Percentiles rank a stretch among this genome's conserved stretches.
phyloP scores from a whole-genome alignment of 768 basidiomycete species.

The Boletus sensibilis region DNA sequence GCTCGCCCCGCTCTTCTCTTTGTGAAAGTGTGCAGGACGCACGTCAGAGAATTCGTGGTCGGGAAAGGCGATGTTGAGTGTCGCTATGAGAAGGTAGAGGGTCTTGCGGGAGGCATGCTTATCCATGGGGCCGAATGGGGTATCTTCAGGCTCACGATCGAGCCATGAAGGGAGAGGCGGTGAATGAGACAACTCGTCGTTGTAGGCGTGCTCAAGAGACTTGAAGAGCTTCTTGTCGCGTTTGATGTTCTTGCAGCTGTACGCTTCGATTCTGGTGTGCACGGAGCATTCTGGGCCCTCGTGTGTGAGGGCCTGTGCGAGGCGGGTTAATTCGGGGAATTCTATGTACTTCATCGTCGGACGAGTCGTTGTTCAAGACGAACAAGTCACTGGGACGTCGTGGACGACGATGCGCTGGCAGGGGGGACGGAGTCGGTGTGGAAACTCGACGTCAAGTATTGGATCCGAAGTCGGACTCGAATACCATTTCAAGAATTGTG shows the following conservation, averaged over 20 bases:
- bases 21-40: conserved; percentile 84
- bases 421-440: conserved; percentile 5
- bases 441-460: conserved; percentile 20
- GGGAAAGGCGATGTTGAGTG: conserved; percentile 95
- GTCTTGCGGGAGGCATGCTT: conserved; percentile 85
- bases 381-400: not conserved
- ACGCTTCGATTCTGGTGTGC: conserved; percentile 92
- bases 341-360: conserved; percentile 85
- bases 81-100: conserved; percentile 92
- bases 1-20: conserved; percentile 69
- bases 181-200: conserved; percentile 72
- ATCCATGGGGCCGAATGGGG: conserved; percentile 90
- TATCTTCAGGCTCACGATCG: conserved; percentile 66
- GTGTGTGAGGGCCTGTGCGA: conserved; percentile 78
- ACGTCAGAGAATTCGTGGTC: conserved; percentile 97
- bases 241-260: conserved; percentile 96
- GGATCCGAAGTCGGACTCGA: not conserved
- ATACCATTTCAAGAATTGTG: conserved; percentile 17
- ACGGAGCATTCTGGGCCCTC: conserved; percentile 87
- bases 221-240: conserved; percentile 97
- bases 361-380: not conserved
- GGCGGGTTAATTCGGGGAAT: conserved; percentile 70
- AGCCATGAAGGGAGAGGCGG: conserved; percentile 85
- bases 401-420: not conserved
- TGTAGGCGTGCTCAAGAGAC: conserved; percentile 83